Conservation (phyloP, 768 basidiomycete genomes). For the Chalciporus chontae region DNA sequence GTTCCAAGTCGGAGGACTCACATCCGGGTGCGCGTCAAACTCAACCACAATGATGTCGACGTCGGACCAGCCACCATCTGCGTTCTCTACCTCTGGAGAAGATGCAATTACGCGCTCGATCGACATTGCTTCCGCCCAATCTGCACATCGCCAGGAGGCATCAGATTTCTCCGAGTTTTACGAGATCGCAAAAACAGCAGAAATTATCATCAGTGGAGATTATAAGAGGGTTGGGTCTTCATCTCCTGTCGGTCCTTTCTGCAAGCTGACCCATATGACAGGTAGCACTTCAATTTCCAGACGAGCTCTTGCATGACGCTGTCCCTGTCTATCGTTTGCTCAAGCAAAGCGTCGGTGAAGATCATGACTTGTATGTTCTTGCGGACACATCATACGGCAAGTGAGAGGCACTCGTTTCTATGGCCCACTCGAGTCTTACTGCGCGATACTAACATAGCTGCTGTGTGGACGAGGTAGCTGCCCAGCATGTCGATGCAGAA, state of each 20-base stretch:
- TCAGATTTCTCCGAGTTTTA: conserved; percentile 62
- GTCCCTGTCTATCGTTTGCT: conserved; percentile 78
- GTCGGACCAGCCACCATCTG: conserved; percentile 6
- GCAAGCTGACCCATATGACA: conserved; percentile 26
- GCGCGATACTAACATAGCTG: conserved; percentile 45
- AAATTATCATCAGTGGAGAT: conserved; percentile 54
- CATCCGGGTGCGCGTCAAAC: neutral
- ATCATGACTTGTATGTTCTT: conserved; percentile 77
- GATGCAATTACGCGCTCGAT: conserved; percentile 61
- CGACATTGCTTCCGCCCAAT: conserved; percentile 40
- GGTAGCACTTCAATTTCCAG: conserved; percentile 94
- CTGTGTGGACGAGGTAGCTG: conserved; percentile 95
- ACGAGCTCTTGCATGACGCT: conserved; percentile 83
- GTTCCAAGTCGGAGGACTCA: no score
- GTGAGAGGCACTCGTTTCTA: conserved; percentile 35
- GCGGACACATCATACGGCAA: conserved; percentile 98
- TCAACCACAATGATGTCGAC: conserved; percentile 9
- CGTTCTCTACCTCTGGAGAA: conserved; percentile 57
- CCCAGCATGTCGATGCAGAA: conserved; percentile 90
- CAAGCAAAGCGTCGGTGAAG: conserved; percentile 43
- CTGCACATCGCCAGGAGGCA: conserved; percentile 25
- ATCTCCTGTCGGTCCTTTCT: neutral
- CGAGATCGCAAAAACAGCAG: conserved; percentile 66
- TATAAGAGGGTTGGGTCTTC: conserved; percentile 62
- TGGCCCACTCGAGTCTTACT: conserved; percentile 1